A percentile compares a stretch with the other conserved stretches of the same genome.
Conservation (phyloP, 331 rosid genomes). For the Saraca asoca region DNA sequence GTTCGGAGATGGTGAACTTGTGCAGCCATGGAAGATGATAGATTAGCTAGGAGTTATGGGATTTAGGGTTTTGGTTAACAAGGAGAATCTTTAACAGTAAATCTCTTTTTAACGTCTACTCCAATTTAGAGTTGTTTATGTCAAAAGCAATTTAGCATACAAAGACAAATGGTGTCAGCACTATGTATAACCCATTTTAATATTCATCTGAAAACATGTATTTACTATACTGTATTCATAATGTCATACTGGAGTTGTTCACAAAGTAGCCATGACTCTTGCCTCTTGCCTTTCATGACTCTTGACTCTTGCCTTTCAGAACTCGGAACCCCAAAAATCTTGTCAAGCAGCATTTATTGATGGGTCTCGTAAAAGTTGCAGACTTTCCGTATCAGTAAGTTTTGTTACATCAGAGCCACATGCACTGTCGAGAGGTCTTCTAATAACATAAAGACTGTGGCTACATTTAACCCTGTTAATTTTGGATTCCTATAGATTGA, state of each 20-base stretch:
- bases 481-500: no score
- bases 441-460: no score
- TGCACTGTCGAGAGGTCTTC: no score
- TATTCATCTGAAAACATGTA: constrained; percentile 1
- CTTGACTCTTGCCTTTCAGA: neutral
- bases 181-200: constrained; percentile 12
- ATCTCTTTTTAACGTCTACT: constrained; percentile 5
- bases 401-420: no score
- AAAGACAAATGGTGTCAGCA: constrained; percentile 37
- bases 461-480: no score
- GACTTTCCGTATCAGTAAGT: no score
- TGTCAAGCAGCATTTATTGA: neutral
- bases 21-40: constrained; percentile 56
- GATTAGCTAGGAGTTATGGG: constrained; percentile 8
- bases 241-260: constrained; percentile 14
- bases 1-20: constrained; percentile 24
- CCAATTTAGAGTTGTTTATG: constrained; percentile 10
- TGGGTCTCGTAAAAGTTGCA: neutral
- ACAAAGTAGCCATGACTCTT: neutral
- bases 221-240: neutral
- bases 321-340: neutral
- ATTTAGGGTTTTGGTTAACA: constrained; percentile 26
- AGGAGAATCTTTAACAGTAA: neutral
- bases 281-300: neutral
- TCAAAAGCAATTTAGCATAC: constrained; percentile 1